Percentiles rank a stretch among this genome's conserved stretches.
Conservation (phyloP, 371 early-diverging fungal species). For the Mucor circinelloides region DNA sequence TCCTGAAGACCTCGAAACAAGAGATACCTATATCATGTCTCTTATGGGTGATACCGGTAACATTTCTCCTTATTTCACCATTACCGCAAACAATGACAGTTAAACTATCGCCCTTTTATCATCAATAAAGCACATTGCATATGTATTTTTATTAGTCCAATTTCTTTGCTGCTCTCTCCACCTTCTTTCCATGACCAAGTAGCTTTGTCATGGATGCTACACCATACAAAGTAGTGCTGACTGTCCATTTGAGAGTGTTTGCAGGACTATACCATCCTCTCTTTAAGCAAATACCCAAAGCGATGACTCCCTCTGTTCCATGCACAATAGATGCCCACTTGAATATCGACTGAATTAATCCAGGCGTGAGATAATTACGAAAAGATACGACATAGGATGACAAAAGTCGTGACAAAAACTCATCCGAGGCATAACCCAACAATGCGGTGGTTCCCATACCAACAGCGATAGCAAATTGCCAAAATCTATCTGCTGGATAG, state of each 20-base stretch:
- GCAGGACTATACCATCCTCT: constrained; percentile 43
- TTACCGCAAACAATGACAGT: not conserved
- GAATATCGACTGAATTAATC: constrained; percentile 3
- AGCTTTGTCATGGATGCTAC: constrained; percentile 31
- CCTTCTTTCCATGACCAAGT: constrained; percentile 22
- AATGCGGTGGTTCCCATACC: constrained; percentile 21
- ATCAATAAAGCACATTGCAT: not conserved
- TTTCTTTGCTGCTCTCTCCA: constrained; percentile 5
- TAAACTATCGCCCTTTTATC: not conserved
- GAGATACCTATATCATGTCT: not conserved
- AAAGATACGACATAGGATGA: constrained; percentile 10
- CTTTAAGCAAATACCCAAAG: constrained; percentile 33
- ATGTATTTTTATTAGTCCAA: not conserved
- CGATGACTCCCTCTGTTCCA: constrained; percentile 17
- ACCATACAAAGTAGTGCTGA: constrained; percentile 38
- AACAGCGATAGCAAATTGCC: constrained; percentile 12
- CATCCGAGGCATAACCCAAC: constrained; percentile 25
- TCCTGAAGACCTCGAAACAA: not conserved
- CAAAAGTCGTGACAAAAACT: constrained; percentile 8
- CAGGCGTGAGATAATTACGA: constrained; percentile 13
- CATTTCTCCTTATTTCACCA: not conserved
- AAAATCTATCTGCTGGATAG: constrained; percentile 19
- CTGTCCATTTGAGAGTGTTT: constrained; percentile 41
- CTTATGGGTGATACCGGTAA: not conserved
- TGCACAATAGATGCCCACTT: constrained; percentile 20